phyloP scores from a whole-genome alignment of 169 alveolate species.

The Plasmodium billcollinsi region DNA sequence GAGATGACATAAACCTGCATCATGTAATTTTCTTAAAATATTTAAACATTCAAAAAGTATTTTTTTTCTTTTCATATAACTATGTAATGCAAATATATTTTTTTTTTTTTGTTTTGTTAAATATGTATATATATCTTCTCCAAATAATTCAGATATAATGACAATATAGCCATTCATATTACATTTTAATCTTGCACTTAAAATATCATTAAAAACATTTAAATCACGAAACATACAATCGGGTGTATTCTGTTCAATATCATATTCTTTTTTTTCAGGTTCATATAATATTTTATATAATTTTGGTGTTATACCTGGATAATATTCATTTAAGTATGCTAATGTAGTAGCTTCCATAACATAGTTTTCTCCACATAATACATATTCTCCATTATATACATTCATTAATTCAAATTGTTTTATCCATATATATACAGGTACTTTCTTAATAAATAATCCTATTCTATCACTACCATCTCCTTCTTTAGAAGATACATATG shows the following conservation, averaged over 20 bases:
- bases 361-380: conserved; percentile 87
- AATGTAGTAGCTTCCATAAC: conserved; percentile 87
- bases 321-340: conserved; percentile 76
- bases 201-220: conserved; percentile 58
- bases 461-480: conserved; percentile 20
- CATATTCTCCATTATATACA: conserved; percentile 82
- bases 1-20: conserved; percentile 85
- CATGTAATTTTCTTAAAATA: conserved; percentile 78
- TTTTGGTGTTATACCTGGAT: conserved; percentile 80
- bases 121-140: conserved; percentile 79
- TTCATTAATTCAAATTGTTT: conserved; percentile 81
- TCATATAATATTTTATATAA: conserved; percentile 81
- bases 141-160: conserved; percentile 78
- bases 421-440: conserved; percentile 84
- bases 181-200: conserved; percentile 18
- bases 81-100: conserved; percentile 37
- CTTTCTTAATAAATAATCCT: conserved; percentile 79
- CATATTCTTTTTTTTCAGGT: conserved; percentile 6
- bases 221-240: conserved; percentile 12
- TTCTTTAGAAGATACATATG: conserved; percentile 29
- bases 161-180: conserved; percentile 80
- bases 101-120: conserved; percentile 54
- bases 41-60: conserved; percentile 77
- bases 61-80: conserved; percentile 77
- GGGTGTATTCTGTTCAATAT: background rate